These are phyloP conservation scores for Cladophialophora bantiana DNA, from an alignment of 2,329 filamentous ascomycete species.

Conservation along the genomic window DNA sequence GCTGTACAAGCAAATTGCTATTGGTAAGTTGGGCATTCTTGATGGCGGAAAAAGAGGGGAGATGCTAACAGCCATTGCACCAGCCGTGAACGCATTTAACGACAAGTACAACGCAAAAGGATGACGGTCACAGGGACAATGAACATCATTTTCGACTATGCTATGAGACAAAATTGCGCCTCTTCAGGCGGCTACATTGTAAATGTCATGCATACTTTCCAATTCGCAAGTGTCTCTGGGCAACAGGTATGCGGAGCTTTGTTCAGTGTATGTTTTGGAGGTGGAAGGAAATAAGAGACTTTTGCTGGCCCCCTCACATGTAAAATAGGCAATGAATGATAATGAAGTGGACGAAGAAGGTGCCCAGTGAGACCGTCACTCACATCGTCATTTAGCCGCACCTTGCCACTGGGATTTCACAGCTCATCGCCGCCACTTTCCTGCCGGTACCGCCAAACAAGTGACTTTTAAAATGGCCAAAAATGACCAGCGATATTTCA, in stretches of 20 bases:
- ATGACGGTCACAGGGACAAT: slow-evolving; percentile 35
- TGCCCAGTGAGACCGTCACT: neutral
- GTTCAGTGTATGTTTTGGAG: neutral
- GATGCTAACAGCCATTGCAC: slow-evolving; percentile 16
- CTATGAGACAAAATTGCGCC: neutral
- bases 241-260: neutral
- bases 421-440: neutral
- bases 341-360: neutral
- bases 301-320: neutral
- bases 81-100: slow-evolving; percentile 71
- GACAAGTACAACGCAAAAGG: slow-evolving; percentile 70
- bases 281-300: neutral
- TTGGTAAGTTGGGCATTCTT: slow-evolving; percentile 51
- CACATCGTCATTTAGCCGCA: neutral
- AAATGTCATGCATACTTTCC: neutral
- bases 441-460: neutral
- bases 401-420: neutral
- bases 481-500: neutral
- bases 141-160: neutral
- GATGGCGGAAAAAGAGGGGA: neutral
- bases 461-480: neutral
- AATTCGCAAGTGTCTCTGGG: neutral
- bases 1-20: slow-evolving; percentile 70
- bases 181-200: neutral
- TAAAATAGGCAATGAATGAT: slow-evolving; percentile 1